Conservation (phyloP, 441 rosid genomes). For the Pelargonium cotyledonis region DNA sequence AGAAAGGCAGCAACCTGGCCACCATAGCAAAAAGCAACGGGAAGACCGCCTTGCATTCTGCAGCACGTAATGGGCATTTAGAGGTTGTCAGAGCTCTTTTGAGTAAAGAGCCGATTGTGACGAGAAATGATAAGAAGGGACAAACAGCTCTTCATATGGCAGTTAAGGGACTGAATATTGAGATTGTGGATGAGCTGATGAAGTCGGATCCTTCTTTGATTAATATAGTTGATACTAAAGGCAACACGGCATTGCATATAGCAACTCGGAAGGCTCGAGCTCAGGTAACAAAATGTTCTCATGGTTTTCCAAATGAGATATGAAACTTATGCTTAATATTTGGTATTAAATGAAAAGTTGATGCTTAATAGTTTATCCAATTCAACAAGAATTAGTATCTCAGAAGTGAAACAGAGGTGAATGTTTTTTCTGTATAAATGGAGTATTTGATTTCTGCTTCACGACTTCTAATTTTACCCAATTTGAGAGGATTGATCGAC, state of each 20-base stretch:
- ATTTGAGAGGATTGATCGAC: no score
- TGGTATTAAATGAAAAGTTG: no score
- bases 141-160: conserved; percentile 16
- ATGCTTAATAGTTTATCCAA: no score
- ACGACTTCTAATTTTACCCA: no score
- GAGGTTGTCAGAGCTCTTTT: conserved; percentile 13
- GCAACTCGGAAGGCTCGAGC: conserved; percentile 17
- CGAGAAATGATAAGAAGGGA: conserved; percentile 13
- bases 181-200: conserved; percentile 10
- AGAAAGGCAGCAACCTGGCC: neutral
- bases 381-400: no score
- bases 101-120: conserved; percentile 10
- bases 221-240: conserved; percentile 15
- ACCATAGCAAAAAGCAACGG: neutral
- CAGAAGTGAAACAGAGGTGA: no score
- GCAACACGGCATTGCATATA: conserved; percentile 21
- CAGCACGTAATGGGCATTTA: conserved; percentile 18
- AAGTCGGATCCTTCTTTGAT: conserved; percentile 5
- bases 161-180: conserved; percentile 13
- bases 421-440: no score
- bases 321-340: no score
- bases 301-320: no score
- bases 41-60: conserved; percentile 12
- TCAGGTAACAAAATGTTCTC: neutral
- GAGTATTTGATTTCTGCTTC: no score